Base-by-base conservation (phyloP, 768 basidiomycete species). In the Rubroboletus pulcherrimus region DNA sequence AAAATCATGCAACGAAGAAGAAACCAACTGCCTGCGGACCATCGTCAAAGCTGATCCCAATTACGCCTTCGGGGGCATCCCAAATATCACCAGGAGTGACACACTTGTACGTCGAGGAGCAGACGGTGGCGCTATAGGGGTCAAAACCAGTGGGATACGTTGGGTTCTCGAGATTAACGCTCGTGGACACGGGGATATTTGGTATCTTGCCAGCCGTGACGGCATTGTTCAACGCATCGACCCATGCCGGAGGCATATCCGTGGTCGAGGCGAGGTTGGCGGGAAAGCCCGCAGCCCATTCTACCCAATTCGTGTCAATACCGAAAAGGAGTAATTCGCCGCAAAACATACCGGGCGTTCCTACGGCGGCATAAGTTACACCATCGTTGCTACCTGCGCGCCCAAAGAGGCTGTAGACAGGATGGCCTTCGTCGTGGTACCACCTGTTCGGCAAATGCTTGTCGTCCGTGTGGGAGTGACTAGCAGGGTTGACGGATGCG, bases 71-170 rank as follows among this genome's bases (percentile, higher is more conserved):
- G 0, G 93, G 93, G 0, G 87, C 89, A 57, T 94, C 83, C 83
- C 86, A 87, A 47, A 91, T 65, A 59, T 91, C 89, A 11, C 79
- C 83, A 5, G 77, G 60, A 40, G 75, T 78, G 49, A 66, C 67
- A 69, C 91, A 93, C 64, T 85, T 81, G 73, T 83, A 86, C 0
- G 87, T 88, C 24, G 86, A 78, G 2, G 91, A 92, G 73, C 93
- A 96, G 57, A 96, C 78, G 7, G 75, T 60, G 8, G 77, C 67
- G 59, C 82, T 73, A 42, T 59, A 64, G 33, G 80, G 77, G 59
- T 81, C 71, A 44, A 63, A 60, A 15, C 73, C 74, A 3, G 63
- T 8, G 9, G 75, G 72, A 58, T 81, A 81, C 3, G 59, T 66
- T 1, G 76, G 77, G 44, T 62, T 71, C 10, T 63, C 59, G 49